Evolutionary conservation across 2,329 filamentous ascomycete genomes (phyloP).

Genomic region (Aspergillus unguis): DNA sequence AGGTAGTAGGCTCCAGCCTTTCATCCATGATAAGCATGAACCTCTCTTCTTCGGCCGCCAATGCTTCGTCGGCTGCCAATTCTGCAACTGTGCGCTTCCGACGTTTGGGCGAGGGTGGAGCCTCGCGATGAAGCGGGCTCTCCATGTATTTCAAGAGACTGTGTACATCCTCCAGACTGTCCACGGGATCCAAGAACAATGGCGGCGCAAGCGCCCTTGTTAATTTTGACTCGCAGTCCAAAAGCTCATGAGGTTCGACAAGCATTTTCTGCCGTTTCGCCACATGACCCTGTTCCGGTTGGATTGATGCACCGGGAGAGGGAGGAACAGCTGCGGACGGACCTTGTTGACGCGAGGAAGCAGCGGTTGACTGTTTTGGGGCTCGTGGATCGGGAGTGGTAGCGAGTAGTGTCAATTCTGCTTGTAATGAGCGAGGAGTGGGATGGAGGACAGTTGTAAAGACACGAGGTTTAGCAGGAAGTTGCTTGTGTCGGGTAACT

Average conservation of each 20-base stretch:
- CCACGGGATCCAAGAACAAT: conserved; percentile 73
- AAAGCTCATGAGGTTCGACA: conserved; percentile 69
- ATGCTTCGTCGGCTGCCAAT: conserved; percentile 88
- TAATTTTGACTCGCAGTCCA: conserved; percentile 72
- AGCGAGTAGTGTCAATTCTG: conserved; percentile 73
- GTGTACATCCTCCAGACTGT: conserved; percentile 65
- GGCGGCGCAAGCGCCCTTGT: conserved; percentile 70
- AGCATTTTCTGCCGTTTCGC: conserved; percentile 73
- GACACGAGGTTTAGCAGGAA: conserved; percentile 54
- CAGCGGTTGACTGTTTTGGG: conserved; percentile 45
- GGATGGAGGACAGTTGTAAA: conserved; percentile 81
- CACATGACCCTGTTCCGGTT: conserved; percentile 51
- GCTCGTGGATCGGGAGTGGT: conserved; percentile 62
- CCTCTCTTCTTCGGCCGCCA: conserved; percentile 81
- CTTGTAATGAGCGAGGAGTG: conserved; percentile 69
- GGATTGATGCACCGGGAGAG: conserved; percentile 67
- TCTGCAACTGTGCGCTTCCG: conserved; percentile 93
- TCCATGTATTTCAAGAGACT: conserved; percentile 67
- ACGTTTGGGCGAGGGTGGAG: conserved; percentile 78
- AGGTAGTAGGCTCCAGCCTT: conserved; percentile 61
- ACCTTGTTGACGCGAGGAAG: conserved; percentile 37
- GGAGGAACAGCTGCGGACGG: conserved; percentile 51
- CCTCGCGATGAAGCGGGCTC: conserved; percentile 72
- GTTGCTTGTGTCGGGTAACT: conserved; percentile 49
- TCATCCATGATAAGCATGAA: conserved; percentile 94